Base-by-base conservation (phyloP, 2,329 filamentous ascomycete genomes). In the Epichloe coenophiala region DNA sequence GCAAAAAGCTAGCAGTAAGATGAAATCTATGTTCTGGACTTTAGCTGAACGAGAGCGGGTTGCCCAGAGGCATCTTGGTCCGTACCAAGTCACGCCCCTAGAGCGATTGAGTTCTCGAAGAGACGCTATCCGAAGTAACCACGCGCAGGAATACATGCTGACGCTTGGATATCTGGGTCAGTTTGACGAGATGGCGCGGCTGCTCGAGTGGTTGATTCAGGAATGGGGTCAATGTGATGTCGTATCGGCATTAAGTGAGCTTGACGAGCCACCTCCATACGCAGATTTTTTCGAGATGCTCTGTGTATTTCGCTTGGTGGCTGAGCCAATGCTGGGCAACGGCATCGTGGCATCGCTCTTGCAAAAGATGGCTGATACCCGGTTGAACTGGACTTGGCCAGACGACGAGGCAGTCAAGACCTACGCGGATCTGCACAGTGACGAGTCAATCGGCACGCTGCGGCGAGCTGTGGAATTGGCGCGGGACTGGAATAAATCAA, bases 131-230 rank as follows among this genome's bases (percentile, higher is more conserved):
- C 56, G 59, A 51, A 63, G 61, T 5, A 57, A 60, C 80, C 56
- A 66, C 13, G 64, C 59, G 1, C 78, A 84, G 57, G 68, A 70
- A 2, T 84, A 86, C 60, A 73, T 88, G 61, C 73, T 81, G 45
- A 73, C 78, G 1, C 67, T 88, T 21, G 83, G 77, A 1, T 73
- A 76, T 48, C 63, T 80, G n/a, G 75, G 74, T 37, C 79, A 87
- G 55, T 70, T 71, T 46, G 66, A 74, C 2, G 78, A 75, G 47
- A 78, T 88, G 61, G 70, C 75, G 5, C 67, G 67, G 4, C 64
- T 83, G 5, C 64, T 83, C 13, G 63, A 67, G 33, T 89, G 82
- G 81, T 75, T 84, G 56, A 64, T 76, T 1, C 56, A 64, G 23
- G 65, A 80, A 55, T 73, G 73, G 65, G 60, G 61, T 5, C 61